Base-by-base conservation (phyloP, 768 basidiomycete species). In the Lactifluus echinatus region DNA sequence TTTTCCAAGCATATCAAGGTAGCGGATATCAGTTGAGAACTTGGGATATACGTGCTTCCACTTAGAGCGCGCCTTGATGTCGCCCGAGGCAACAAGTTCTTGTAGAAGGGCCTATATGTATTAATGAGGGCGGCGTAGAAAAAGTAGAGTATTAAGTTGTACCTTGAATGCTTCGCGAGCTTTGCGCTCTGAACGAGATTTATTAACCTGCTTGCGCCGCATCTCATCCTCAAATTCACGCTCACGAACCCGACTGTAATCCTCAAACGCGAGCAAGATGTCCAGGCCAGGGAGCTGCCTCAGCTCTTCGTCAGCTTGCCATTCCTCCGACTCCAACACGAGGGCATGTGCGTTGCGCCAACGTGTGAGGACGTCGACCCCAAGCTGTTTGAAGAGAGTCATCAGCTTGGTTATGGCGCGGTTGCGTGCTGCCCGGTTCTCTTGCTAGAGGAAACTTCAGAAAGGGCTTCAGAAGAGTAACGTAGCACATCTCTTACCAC, bases 111-210 rank as follows among this genome's bases (percentile, higher is more conserved):
- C 79, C 87, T 93, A 60, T 8, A 48, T 19, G n/a, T 55, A 15
- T 42, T 50, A 23, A 48, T 53, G 39, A 37, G 42, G 42, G 36
- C 23, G 21, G 34, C 11, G 14, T n/a, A 17, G 29, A 37, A 39
- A 59, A 26, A n/a, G 21, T 43, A 52, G 37, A 40, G 5, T 10
- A n/a, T 14, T 31, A 24, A 3, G 19, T 66, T 72, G 50, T 60
- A 87, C 92, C 78, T 81, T 87, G 79, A 95, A 98, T 0, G 76
- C 92, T 64, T 98, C 95, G 31, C 96, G 75, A 0, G 93, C 87
- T 70, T 93, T 95, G 60, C 96, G 76, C 64, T 93, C 93, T 64
- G 78, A 82, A 54, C 93, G 76, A 0, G 84, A 82, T 70, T 89
- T 89, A 66, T 93, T 89, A 11, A 93, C 87, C 61, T 90, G 85